These are phyloP conservation scores for Ceratocystis diversiconidia DNA, from an alignment of 2,329 filamentous ascomycete genomes.

Conservation along the genomic window DNA sequence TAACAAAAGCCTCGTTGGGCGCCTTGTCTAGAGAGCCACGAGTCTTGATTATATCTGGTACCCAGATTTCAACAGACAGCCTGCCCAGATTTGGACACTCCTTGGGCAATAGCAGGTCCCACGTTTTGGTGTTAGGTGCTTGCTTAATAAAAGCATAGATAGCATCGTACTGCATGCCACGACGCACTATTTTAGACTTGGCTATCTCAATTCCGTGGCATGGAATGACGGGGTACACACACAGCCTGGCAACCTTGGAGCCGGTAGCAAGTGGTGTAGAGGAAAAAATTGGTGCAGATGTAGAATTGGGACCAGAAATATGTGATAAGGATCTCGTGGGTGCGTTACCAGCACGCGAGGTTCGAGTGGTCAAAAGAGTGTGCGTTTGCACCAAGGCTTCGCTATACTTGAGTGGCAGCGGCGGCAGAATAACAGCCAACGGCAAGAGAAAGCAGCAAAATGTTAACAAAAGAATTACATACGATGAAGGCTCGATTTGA, in stretches of 20 bases:
- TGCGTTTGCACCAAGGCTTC: conserved; percentile 44
- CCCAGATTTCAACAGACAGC: conserved; percentile 53
- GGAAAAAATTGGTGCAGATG: neutral
- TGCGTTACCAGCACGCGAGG: conserved; percentile 15
- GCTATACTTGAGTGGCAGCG: conserved; percentile 36
- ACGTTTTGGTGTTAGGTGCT: conserved; percentile 26
- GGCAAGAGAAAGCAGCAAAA: conserved; percentile 39
- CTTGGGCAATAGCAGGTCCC: conserved; percentile 9
- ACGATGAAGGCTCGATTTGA: conserved; percentile 24
- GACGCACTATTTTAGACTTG: conserved; percentile 46
- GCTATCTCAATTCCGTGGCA: conserved; percentile 63
- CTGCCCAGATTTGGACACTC: conserved; percentile 40
- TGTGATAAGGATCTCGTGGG: neutral
- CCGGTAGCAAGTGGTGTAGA: conserved; percentile 22
- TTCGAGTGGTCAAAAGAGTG: conserved; percentile 26
- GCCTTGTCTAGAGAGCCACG: conserved; percentile 31
- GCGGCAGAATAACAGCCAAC: conserved; percentile 40
- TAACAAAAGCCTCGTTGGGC: conserved; percentile 40
- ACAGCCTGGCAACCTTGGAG: conserved; percentile 43
- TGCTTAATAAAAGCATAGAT: conserved; percentile 70
- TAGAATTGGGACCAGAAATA: neutral
- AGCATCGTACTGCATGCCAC: conserved; percentile 65
- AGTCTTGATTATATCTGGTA: conserved; percentile 46
- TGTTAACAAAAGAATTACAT: conserved; percentile 32
- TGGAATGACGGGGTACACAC: conserved; percentile 72